Evolutionary conservation across 768 basidiomycete species (phyloP).

Genomic region (Amanita subjunquillea): DNA sequence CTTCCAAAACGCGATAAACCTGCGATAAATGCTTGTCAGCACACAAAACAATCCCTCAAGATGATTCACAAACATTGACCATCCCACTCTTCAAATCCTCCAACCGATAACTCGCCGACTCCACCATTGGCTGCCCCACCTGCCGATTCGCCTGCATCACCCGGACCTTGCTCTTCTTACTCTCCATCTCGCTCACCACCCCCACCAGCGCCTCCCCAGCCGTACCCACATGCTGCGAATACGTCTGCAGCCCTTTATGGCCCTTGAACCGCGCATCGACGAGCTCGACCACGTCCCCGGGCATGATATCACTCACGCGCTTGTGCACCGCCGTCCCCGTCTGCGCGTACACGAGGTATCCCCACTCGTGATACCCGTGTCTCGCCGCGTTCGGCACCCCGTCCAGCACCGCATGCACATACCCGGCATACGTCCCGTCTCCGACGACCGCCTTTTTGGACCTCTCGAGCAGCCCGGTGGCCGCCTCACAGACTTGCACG

Average conservation of each 20-base stretch:
- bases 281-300: slow-evolving; percentile 75
- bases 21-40: slow-evolving; percentile 6
- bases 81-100: slow-evolving; percentile 84
- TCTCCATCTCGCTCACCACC: slow-evolving; percentile 73
- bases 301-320: slow-evolving; percentile 70
- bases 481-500: slow-evolving; percentile 60
- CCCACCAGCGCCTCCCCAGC: slow-evolving; percentile 53
- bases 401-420: slow-evolving; percentile 55
- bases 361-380: slow-evolving; percentile 31
- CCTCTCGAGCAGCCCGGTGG: slow-evolving; percentile 56
- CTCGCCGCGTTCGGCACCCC: slow-evolving; percentile 51
- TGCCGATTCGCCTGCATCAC: slow-evolving; percentile 84
- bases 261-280: slow-evolving; percentile 64
- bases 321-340: slow-evolving; percentile 55
- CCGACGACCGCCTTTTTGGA: slow-evolving; percentile 74
- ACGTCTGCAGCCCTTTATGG: slow-evolving; percentile 74
- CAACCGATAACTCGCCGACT: slow-evolving; percentile 75
- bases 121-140: slow-evolving; percentile 71
- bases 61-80: slow-evolving; percentile 46
- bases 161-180: slow-evolving; percentile 78
- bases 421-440: slow-evolving; percentile 77
- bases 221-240: slow-evolving; percentile 46
- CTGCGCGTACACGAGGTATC: slow-evolving; percentile 71
- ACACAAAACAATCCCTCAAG: not conserved
- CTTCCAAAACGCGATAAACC: slow-evolving; percentile 34